phyloP scores from a whole-genome alignment of 2,329 filamentous ascomycete genomes.

The Alternaria sp. region DNA sequence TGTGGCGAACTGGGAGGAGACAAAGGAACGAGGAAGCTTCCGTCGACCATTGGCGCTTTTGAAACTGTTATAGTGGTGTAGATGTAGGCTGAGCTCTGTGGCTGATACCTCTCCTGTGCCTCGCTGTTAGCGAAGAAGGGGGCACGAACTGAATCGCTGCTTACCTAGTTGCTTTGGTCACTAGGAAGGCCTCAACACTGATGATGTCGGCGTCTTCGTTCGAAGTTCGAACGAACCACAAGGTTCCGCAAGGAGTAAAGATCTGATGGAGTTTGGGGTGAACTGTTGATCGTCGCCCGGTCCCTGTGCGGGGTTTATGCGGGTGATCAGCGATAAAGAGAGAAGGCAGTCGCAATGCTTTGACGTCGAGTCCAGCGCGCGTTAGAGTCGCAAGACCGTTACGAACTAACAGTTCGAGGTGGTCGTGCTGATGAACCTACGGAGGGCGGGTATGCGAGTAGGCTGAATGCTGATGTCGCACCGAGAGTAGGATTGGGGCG shows the following conservation, averaged over 20 bases:
- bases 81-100: constrained; percentile 29
- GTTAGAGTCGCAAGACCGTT: constrained; percentile 38
- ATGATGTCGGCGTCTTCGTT: not conserved
- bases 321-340: constrained; percentile 40
- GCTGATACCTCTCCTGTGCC: constrained; percentile 33
- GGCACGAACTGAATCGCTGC: constrained; percentile 2
- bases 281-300: constrained; percentile 39
- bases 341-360: constrained; percentile 35
- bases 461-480: constrained; percentile 48
- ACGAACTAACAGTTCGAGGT: constrained; percentile 32
- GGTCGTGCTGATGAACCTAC: constrained; percentile 35
- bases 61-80: constrained; percentile 25
- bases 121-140: constrained; percentile 31
- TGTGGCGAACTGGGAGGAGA: constrained; percentile 61
- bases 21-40: constrained; percentile 56
- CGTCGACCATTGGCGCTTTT: constrained; percentile 54
- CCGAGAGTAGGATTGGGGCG: constrained; percentile 43
- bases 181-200: constrained; percentile 14
- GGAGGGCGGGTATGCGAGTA: constrained; percentile 43
- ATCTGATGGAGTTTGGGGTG: constrained; percentile 35
- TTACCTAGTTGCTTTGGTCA: constrained; percentile 17
- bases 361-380: constrained; percentile 31
- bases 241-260: constrained; percentile 26
- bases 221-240: not conserved
- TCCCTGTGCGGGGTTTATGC: constrained; percentile 43